Base-by-base conservation (phyloP, 2,329 filamentous ascomycete genomes). In the Penicillium polonicum region DNA sequence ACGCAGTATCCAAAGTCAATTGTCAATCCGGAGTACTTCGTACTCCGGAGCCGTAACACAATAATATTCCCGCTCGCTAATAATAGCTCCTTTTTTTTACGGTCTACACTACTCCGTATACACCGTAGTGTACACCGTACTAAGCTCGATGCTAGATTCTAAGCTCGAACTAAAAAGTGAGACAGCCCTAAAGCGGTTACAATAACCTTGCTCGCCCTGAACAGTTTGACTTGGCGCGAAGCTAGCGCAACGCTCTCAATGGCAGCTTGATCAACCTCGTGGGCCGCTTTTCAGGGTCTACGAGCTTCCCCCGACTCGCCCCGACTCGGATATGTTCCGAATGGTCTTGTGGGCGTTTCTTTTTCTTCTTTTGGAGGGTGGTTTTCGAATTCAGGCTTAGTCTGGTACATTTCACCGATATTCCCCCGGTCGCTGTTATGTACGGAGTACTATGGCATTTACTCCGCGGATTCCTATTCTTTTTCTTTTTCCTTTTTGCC, bases 11-110 rank as follows among this genome's bases (percentile, higher is more conserved):
- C 6, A 27, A 27, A 27, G 7, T 27, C 25, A 27, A 27, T 23
- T 23, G 23, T 23, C 23, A 27, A 7, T 27, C 8, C 6, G 25
- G 31, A 33, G 31, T 33, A 33, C 29, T 5, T 1, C 5, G 12
- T 31, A 31, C 31, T 33, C 12, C 12, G 12, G 17, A 29, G 19
- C 15, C 21, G 15, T 54, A 7, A 8, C 19, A 48, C 44, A 17
- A 48, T 35, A 49, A 43, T 21, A 4, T 43, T 55, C 27, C 27
- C 35, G n/a, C 25, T 55, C 52, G 52, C 52, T 55, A 55, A 55
- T 55, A 42, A 55, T 55, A 55, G 52, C 44, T 41, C 6, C 4
- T 10, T 41, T 23, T 17, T 38, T 29, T 35, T n/a, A 48, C 27
- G 45, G n/a, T 23, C n/a, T 21, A 10, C 27, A 48, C 15, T 33